A percentile compares a stretch with the other conserved stretches of the same genome.
Conservation (phyloP, 2,329 filamentous ascomycete genomes). For the Mariannaea elegans region DNA sequence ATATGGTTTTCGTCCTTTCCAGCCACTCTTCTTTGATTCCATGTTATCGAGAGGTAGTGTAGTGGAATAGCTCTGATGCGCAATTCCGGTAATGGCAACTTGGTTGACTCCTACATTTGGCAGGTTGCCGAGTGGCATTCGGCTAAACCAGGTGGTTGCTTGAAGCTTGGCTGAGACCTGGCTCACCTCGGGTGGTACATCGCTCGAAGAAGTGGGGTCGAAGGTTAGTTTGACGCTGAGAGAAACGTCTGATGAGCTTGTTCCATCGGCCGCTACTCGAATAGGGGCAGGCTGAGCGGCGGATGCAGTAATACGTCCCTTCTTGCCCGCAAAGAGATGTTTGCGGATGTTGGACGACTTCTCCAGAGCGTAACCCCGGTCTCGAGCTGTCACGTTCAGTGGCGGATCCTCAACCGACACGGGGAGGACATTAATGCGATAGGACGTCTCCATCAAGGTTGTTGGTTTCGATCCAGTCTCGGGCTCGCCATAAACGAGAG, state of each 20-base stretch:
- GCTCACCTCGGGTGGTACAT: constrained; percentile 30
- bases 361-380: constrained; percentile 27
- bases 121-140: constrained; percentile 26
- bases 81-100: background rate
- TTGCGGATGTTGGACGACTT: constrained; percentile 33
- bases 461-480: constrained; percentile 8
- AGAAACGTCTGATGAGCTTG: constrained; percentile 19
- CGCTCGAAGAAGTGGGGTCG: constrained; percentile 28
- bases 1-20: background rate
- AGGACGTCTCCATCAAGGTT: constrained; percentile 16
- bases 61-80: constrained; percentile 6
- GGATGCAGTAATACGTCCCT: constrained; percentile 30
- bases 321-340: constrained; percentile 30
- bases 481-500: constrained; percentile 18
- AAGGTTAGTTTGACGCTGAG: constrained; percentile 30
- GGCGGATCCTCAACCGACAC: constrained; percentile 35
- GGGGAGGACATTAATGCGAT: constrained; percentile 34
- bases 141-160: constrained; percentile 33
- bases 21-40: background rate
- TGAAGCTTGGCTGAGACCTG: constrained; percentile 28
- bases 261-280: constrained; percentile 27
- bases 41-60: background rate
- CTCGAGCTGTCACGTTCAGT: constrained; percentile 28
- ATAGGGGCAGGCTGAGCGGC: constrained; percentile 32
- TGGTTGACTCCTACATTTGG: constrained; percentile 28